A percentile compares a stretch with the other conserved stretches of the same genome.
phyloP scores from a whole-genome alignment of 2,329 filamentous ascomycete genomes.

The Aspergillus puulaauensis region DNA sequence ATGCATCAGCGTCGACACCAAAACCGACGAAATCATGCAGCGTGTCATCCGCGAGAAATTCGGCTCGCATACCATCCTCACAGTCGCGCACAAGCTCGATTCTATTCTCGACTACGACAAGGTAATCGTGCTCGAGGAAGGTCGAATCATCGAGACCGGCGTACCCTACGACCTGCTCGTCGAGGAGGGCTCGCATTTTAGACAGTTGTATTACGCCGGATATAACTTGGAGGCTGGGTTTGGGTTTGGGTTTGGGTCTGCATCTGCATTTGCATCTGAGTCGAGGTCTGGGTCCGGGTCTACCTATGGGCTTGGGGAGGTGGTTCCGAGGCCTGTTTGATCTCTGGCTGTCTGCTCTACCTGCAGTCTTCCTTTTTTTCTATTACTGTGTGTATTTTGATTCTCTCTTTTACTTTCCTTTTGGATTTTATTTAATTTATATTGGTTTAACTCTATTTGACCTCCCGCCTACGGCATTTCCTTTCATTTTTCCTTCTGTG shows the following conservation, averaged over 20 bases:
- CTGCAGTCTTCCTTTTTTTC: not conserved
- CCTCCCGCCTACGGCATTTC: not conserved
- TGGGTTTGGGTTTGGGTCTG: slow-evolving; percentile 3
- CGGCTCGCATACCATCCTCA: slow-evolving; percentile 57
- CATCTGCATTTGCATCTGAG: no score
- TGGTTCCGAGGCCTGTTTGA: no score
- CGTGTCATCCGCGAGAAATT: slow-evolving; percentile 56
- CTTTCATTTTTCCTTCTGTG: not conserved
- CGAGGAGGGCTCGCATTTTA: slow-evolving; percentile 36
- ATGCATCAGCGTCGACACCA: slow-evolving; percentile 51
- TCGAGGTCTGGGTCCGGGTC: no score
- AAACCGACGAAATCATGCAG: slow-evolving; percentile 60
- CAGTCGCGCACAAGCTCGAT: slow-evolving; percentile 57
- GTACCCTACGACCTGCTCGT: slow-evolving; percentile 38
- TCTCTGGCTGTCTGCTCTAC: no score
- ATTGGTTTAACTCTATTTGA: not conserved
- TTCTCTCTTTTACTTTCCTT: not conserved
- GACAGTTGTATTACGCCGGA: slow-evolving; percentile 32
- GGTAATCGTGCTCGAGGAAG: slow-evolving; percentile 37
- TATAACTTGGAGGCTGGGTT: slow-evolving; percentile 21
- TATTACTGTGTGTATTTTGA: not conserved
- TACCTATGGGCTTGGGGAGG: no score
- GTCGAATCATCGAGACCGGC: slow-evolving; percentile 36
- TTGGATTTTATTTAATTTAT: not conserved
- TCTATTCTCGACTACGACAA: slow-evolving; percentile 43